Conservation (phyloP, 768 basidiomycete species). For the Harrya chromipes region DNA sequence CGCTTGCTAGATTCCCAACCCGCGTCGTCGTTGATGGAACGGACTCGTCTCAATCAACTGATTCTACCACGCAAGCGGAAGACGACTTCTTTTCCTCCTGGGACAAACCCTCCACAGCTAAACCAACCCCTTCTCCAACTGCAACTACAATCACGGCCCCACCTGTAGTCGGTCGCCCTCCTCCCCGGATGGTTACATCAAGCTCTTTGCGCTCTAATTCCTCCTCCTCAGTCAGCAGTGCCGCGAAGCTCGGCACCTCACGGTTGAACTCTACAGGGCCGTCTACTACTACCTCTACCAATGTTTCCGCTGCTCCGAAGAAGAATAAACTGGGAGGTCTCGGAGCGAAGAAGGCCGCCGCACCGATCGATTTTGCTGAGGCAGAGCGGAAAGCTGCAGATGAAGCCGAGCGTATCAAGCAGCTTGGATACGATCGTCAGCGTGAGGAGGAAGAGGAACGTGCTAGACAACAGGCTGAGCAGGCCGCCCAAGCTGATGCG, state of each 20-base stretch:
- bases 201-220: slow-evolving; percentile 53
- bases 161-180: slow-evolving; percentile 56
- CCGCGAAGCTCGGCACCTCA: slow-evolving; percentile 40
- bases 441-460: slow-evolving; percentile 82
- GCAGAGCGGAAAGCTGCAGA: slow-evolving; percentile 88
- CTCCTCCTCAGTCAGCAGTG: slow-evolving; percentile 25
- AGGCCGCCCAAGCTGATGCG: slow-evolving; percentile 28
- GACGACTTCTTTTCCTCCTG: slow-evolving; percentile 98
- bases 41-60: slow-evolving; percentile 40
- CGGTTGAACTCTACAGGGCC: slow-evolving; percentile 42
- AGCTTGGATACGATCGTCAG: slow-evolving; percentile 87
- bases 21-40: slow-evolving; percentile 84
- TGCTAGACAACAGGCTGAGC: slow-evolving; percentile 59
- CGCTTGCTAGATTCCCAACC: slow-evolving; percentile 59
- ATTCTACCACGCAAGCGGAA: slow-evolving; percentile 50
- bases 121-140: slow-evolving; percentile 49
- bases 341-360: slow-evolving; percentile 83
- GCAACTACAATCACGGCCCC: slow-evolving; percentile 49
- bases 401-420: slow-evolving; percentile 89
- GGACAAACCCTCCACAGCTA: slow-evolving; percentile 76
- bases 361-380: slow-evolving; percentile 88
- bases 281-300: slow-evolving; percentile 26
- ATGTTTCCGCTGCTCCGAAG: slow-evolving; percentile 40
- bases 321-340: slow-evolving; percentile 73
- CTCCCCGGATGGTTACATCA: slow-evolving; percentile 64